Conservation (phyloP, 139 green algal genomes). For the Volvox africanus region DNA sequence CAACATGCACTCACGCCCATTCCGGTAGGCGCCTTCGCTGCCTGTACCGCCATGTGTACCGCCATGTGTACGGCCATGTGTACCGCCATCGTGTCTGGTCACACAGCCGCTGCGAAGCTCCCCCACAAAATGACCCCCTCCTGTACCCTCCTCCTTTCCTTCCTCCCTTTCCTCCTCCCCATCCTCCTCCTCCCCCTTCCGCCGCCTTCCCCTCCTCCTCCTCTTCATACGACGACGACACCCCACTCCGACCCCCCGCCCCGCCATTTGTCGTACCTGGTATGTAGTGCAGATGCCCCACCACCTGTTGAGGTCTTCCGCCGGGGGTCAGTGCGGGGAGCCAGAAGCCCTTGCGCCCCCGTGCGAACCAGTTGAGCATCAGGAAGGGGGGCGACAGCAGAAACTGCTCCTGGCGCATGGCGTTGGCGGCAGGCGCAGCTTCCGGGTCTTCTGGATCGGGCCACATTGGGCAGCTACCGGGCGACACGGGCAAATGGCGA, state of each 20-base stretch:
- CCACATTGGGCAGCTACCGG: conserved; percentile 10
- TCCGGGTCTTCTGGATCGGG: conserved; percentile 29
- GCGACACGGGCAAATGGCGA: not conserved
- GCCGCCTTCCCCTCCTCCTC: no score
- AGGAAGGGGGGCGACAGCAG: conserved; percentile 39
- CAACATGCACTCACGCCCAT: not conserved
- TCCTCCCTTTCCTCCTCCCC: not conserved
- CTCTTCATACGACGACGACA: not conserved
- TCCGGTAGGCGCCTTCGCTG: no score
- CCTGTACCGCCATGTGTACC: no score
- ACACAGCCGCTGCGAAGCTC: no score
- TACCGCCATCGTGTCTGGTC: no score
- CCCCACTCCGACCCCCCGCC: no score
- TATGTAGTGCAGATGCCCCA: conserved; percentile 42
- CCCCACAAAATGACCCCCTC: no score
- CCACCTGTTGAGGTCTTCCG: conserved; percentile 38
- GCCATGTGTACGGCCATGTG: no score
- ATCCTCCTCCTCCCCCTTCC: not conserved
- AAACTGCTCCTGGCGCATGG: not conserved
- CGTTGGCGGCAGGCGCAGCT: not conserved
- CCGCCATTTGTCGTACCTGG: not conserved
- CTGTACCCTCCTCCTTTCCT: no score
- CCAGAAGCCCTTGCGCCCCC: conserved; percentile 36
- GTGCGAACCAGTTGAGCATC: conserved; percentile 29
- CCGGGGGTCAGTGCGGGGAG: conserved; percentile 1